Conservation (phyloP, 345 rosid species). For the Trapa bicornis region DNA sequence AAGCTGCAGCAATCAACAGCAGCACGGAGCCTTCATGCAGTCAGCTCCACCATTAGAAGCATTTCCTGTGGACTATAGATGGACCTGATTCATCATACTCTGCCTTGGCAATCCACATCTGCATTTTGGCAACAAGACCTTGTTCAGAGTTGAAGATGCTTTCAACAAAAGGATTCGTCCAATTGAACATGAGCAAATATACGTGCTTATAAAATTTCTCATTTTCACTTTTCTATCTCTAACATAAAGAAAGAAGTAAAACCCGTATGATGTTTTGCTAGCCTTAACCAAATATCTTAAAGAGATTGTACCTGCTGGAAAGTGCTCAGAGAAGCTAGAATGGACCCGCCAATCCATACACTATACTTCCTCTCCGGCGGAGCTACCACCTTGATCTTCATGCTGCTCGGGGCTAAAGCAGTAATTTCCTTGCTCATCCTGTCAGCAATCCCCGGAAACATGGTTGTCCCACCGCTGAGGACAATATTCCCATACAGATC, state of each 20-base stretch:
- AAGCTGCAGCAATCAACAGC: not conserved
- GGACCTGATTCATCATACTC: conserved; percentile 3
- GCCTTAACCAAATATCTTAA: not conserved
- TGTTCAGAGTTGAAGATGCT: too few relatives aligned
- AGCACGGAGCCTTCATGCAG: not conserved
- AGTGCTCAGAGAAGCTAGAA: not conserved
- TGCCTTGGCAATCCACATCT: conserved; percentile 2
- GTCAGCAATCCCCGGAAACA: not conserved
- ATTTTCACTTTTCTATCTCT: too few relatives aligned
- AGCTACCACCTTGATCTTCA: conserved; percentile 3
- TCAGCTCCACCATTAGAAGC: not conserved
- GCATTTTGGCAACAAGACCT: not conserved
- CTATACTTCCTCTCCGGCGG: conserved; percentile 2
- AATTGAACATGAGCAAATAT: too few relatives aligned
- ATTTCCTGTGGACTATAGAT: conserved; percentile 26
- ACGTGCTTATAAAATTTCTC: too few relatives aligned
- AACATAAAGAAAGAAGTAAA: too few relatives aligned
- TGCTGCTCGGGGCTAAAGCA: conserved; percentile 2
- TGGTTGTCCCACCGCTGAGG: not conserved
- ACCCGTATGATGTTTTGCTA: not conserved
- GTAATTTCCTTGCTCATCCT: conserved; percentile 2
- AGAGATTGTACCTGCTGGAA: not conserved
- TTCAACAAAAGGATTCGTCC: too few relatives aligned
- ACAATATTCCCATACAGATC: conserved; percentile 2
- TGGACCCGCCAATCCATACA: conserved; percentile 1